Base-by-base conservation (phyloP, 495 filamentous ascomycete species). In the Penicillium taxi region DNA sequence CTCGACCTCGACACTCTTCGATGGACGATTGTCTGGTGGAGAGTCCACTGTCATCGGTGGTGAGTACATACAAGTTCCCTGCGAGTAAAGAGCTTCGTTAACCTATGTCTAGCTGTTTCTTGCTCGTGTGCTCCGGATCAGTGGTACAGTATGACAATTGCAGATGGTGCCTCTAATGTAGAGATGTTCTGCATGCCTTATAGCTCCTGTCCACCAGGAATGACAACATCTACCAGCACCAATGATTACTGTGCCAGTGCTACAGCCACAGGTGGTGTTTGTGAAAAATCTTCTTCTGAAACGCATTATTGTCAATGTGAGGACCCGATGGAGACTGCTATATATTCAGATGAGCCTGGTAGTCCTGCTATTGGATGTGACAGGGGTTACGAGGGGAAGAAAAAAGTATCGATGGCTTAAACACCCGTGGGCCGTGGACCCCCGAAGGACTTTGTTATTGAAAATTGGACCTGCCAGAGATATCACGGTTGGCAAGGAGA, bases 131-230 rank as follows among this genome's bases (percentile, higher is more conserved):
- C 41, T 11, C 4, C 28, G 2, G 34, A 50, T 32, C 48, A 58
- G 35, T 58, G 45, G 48, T 53, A 55, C 22, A 55, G 52, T 34
- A 45, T 43, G 39, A 39, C 45, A 2, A 16, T 38, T 12, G 25
- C 32, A 0, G 36, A 41, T 4, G 46, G 41, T 2, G 17, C 16
- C 0, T 42, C 41, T 6, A 21, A 19, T 9, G n/a, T 46, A 4
- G 42, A 55, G 3, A 53, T 37, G 2, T 58, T 48, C 48, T 58
- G 55, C 29, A 58, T 58, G 55, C 52, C 52, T 0, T 23, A 47
- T 21, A 28, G 26, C 19, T 47, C 25, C 9, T 56, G 52, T 32
- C 49, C 49, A 13, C 43, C 38, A 6, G 49, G 49, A 8, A 52
- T 52, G 49, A 48, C 37, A 6, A 52, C 39, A 2, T 52, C 35